These are phyloP conservation scores for Dendrobium chrysotoxum DNA, from an alignment of 106 monocot genomes.

Conservation along the genomic window DNA sequence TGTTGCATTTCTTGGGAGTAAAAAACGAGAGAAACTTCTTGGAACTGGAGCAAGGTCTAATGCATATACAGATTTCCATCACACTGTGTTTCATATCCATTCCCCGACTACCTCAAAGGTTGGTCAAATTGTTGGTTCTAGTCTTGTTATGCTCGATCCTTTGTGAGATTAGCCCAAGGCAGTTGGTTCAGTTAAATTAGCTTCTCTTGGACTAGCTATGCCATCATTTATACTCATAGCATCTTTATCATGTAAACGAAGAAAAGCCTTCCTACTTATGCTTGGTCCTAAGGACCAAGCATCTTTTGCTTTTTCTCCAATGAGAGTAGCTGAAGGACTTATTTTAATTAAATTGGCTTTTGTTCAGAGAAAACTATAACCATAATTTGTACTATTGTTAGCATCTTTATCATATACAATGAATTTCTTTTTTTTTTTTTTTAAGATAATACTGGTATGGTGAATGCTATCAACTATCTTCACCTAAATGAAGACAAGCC, in stretches of 20 bases:
- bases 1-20: slow-evolving; percentile 99
- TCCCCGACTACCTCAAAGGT: slow-evolving; percentile 89
- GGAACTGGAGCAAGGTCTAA: slow-evolving; percentile 98
- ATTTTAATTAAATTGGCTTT: background rate
- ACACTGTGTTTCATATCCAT: slow-evolving; percentile 98
- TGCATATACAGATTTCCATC: slow-evolving; percentile 99
- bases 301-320: background rate
- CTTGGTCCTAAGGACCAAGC: background rate
- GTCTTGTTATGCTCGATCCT: background rate
- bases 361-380: background rate
- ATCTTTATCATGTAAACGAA: background rate
- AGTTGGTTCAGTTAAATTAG: background rate
- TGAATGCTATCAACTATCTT: background rate
- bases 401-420: background rate
- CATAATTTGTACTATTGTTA: background rate
- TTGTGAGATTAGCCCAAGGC: background rate
- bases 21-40: slow-evolving; percentile 98
- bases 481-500: background rate
- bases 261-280: background rate
- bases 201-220: background rate
- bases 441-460: background rate
- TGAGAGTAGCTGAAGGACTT: background rate
- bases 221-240: background rate
- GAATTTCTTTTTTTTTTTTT: background rate
- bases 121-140: background rate